Conservation (phyloP, 1,284 basidiomycete species). For the Hemileia vastatrix region DNA sequence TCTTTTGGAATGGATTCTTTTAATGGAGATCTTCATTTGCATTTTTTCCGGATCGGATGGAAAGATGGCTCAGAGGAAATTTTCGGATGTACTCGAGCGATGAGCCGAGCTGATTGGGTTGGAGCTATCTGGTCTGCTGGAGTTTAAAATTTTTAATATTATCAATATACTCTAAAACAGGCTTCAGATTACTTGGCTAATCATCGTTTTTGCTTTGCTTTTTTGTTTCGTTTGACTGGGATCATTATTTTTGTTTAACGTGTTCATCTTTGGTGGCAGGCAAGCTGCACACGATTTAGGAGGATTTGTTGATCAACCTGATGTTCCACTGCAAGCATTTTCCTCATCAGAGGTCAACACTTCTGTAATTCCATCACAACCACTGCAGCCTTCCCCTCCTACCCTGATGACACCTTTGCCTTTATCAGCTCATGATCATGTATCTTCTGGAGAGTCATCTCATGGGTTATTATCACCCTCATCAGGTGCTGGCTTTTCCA, state of each 20-base stretch:
- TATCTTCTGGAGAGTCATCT: not conserved
- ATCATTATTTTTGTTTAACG: not conserved
- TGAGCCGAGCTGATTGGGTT: conserved; percentile 22
- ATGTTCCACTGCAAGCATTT: conserved; percentile 14
- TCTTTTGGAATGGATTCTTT: conserved; percentile 21
- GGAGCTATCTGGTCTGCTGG: conserved; percentile 21
- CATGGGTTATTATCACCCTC: too few relatives aligned
- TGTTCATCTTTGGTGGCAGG: not conserved
- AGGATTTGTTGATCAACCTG: conserved; percentile 23
- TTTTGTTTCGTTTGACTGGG: too few relatives aligned
- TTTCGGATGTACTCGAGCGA: conserved; percentile 21
- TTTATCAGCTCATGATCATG: not conserved
- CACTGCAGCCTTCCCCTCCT: not conserved
- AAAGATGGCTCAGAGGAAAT: conserved; percentile 19
- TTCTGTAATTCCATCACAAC: conserved; percentile 10
- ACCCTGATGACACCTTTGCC: not conserved
- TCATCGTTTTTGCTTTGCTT: too few relatives aligned
- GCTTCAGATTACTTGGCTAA: too few relatives aligned
- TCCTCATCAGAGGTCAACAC: too few relatives aligned
- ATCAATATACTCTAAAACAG: too few relatives aligned
- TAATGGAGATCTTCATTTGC: conserved; percentile 17
- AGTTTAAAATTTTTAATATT: too few relatives aligned
- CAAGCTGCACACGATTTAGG: conserved; percentile 22
- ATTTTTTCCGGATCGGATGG: conserved; percentile 22
- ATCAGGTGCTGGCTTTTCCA: conserved; percentile 3